Base-by-base conservation (phyloP, 1,284 basidiomycete species). In the Sporisorium scitamineum region DNA sequence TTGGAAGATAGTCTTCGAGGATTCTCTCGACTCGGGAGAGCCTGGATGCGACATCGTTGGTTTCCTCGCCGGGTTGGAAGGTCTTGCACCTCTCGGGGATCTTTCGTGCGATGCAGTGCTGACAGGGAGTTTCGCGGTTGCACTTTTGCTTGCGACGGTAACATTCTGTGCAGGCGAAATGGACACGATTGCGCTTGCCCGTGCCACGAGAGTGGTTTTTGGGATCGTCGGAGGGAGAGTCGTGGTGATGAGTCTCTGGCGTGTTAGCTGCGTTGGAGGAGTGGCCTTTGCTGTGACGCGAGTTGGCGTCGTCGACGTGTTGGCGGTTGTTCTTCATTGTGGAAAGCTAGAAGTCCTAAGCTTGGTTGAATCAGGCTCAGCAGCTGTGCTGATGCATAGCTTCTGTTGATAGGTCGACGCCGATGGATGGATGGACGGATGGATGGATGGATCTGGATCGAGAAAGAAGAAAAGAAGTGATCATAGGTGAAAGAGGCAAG, bases 61-160 rank as follows among this genome's bases (percentile, higher is more conserved):
- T 61, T 20, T 76, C 70, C 41, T 83, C 78, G 22, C 76, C 76
- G 5, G 82, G 81, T 56, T 82, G 74, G 61, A 82, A 81, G 10
- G 77, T 79, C 55, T 76, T 78, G 71, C 84, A 85, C 16, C 78
- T 60, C 9, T 85, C 80, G 0, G 84, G 84, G 5, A 85, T 76
- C 42, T 80, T 78, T 24, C 84, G 72, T 27, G 80, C 81, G 32
- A 83, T 79, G 62, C 84, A 85, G 56, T 85, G 82, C 50, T 82
- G 75, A 55, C 84, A 85, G 8, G 84, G 84, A 3, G 73, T 81
- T 47, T 84, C 64, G 7, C 81, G 74, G 31, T 83, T 81, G 60
- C 81, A 83, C 47, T 80, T 79, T 52, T 84, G 83, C 76, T 84
- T 84, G 29, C 83, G 68, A 16, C 83, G 77, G 34, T 84, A 82